A percentile compares a stretch with the other conserved stretches of the same genome.
phyloP scores from a whole-genome alignment of 1,284 basidiomycete genomes.

The Apiotrichum gamsii region DNA sequence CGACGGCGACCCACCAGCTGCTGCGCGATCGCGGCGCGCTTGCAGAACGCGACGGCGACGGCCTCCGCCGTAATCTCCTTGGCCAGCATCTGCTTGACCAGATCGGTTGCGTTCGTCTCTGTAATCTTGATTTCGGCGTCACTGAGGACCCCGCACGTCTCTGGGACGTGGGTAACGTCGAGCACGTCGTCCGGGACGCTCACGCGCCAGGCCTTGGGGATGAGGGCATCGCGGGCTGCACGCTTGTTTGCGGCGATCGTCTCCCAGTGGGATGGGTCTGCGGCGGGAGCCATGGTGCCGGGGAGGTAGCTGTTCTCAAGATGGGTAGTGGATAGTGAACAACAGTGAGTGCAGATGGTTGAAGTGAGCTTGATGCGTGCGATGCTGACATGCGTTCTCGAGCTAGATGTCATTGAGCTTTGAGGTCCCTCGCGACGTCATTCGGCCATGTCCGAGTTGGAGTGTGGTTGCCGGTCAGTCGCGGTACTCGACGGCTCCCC shows the following conservation, averaged over 20 bases:
- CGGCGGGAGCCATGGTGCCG: too few relatives aligned
- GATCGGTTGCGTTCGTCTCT: constrained; percentile 40
- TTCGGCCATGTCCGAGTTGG: too few relatives aligned
- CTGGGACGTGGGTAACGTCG: constrained; percentile 57
- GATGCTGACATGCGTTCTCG: too few relatives aligned
- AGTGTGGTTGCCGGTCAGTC: too few relatives aligned
- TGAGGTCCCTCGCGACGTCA: too few relatives aligned
- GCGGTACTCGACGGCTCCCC: too few relatives aligned
- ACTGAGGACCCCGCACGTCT: constrained; percentile 57
- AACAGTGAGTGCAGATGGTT: too few relatives aligned
- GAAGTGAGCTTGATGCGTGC: too few relatives aligned
- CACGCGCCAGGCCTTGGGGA: constrained; percentile 58
- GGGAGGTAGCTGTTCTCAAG: too few relatives aligned
- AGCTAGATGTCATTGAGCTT: too few relatives aligned
- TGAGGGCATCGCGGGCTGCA: constrained; percentile 52
- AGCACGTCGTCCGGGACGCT: constrained; percentile 45
- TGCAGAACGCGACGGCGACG: constrained; percentile 58
- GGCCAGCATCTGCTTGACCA: constrained; percentile 26
- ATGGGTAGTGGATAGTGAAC: too few relatives aligned
- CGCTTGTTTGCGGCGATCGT: constrained; percentile 54
- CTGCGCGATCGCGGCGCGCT: constrained; percentile 72
- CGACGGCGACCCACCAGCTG: constrained; percentile 60
- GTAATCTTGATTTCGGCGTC: constrained; percentile 63
- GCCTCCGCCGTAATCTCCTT: constrained; percentile 26
- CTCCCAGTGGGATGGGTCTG: constrained; percentile 52